phyloP scores from a whole-genome alignment of 2,329 filamentous ascomycete species.

The Colletotrichum tropicale region DNA sequence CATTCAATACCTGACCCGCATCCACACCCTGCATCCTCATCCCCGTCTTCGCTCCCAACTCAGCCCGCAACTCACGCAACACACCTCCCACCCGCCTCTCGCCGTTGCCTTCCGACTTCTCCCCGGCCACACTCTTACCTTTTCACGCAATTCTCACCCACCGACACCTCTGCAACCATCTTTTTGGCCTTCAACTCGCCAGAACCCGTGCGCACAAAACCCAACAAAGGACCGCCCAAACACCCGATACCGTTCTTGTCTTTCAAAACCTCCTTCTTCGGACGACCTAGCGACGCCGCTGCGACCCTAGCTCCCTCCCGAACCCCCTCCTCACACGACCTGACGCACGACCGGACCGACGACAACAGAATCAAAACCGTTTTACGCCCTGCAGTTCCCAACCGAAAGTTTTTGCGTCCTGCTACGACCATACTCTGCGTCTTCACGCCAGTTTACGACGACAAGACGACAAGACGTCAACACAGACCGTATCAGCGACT shows the following conservation, averaged over 20 bases:
- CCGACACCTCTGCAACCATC: background rate
- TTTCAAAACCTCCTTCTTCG: constrained; percentile 1
- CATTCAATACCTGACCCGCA: background rate
- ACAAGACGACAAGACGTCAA: background rate
- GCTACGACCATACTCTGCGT: background rate
- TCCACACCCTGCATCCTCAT: background rate
- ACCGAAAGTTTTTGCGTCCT: background rate
- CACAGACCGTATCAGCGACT: background rate
- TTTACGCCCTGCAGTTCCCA: background rate
- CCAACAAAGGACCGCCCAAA: background rate
- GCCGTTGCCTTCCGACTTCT: constrained; percentile 7
- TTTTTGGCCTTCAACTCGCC: background rate
- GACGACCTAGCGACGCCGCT: constrained; percentile 5
- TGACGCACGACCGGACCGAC: background rate
- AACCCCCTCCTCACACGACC: constrained; percentile 4
- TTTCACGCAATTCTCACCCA: background rate
- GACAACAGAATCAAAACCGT: background rate
- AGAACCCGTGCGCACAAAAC: background rate
- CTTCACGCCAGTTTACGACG: background rate
- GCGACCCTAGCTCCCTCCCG: constrained; percentile 6
- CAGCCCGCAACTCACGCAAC: constrained; percentile 3
- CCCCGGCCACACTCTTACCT: background rate
- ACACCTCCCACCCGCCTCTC: constrained; percentile 9
- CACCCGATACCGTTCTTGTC: constrained; percentile 4
- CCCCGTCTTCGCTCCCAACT: background rate